Conservation (phyloP, 805 yeast species). For the Wickerhamiella kurtzmanii region DNA sequence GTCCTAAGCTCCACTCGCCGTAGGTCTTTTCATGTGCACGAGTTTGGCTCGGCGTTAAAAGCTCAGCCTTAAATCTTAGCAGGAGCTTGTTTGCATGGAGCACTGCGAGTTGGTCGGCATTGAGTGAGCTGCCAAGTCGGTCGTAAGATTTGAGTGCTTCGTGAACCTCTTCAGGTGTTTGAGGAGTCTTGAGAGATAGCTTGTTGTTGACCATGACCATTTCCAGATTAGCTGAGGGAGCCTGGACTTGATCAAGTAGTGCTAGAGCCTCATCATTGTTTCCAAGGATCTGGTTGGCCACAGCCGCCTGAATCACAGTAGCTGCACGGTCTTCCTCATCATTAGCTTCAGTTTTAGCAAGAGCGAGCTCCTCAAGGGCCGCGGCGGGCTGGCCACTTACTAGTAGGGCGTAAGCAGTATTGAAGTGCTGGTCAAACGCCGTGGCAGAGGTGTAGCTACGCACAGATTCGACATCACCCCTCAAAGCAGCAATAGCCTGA, state of each 20-base stretch:
- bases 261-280: conserved; percentile 23
- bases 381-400: conserved; percentile 28
- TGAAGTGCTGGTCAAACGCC: conserved; percentile 48
- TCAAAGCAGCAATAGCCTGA: conserved; percentile 35
- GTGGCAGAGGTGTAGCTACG: not conserved
- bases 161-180: conserved; percentile 9
- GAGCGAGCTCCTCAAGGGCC: conserved; percentile 34
- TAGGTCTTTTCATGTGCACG: not conserved
- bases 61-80: conserved; percentile 26
- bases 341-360: conserved; percentile 32
- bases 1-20: not conserved
- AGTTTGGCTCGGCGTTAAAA: not conserved
- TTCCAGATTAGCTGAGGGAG: conserved; percentile 18
- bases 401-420: conserved; percentile 40
- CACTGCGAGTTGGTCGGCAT: conserved; percentile 24
- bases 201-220: conserved; percentile 35
- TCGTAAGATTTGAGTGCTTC: conserved; percentile 12
- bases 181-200: conserved; percentile 8
- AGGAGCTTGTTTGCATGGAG: conserved; percentile 31
- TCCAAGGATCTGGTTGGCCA: conserved; percentile 25
- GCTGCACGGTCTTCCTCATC: conserved; percentile 34
- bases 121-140: conserved; percentile 4
- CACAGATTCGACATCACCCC: conserved; percentile 13
- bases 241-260: conserved; percentile 28
- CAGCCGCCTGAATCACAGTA: conserved; percentile 48